Evolutionary conservation across 1,284 basidiomycete species (phyloP).

Genomic region (Sphaerobolus stellatus): DNA sequence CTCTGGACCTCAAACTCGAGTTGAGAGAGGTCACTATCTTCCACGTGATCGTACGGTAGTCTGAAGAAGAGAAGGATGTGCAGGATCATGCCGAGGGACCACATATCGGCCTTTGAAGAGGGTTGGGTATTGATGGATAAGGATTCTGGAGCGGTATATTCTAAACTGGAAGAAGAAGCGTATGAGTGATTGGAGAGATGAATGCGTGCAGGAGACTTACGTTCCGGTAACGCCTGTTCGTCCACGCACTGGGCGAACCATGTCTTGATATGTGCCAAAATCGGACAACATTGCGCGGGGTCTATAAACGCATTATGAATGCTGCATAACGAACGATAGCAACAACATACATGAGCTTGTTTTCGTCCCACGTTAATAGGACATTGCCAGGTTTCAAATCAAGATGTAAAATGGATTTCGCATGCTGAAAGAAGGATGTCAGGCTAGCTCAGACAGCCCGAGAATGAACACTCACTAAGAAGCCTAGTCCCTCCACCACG

Average conservation of each 20-base stretch:
- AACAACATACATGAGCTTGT: conserved; percentile 65
- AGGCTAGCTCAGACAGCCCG: background rate
- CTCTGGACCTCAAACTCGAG: conserved; percentile 73
- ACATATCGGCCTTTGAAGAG: conserved; percentile 85
- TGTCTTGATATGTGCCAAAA: conserved; percentile 91
- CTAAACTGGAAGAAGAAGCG: conserved; percentile 49
- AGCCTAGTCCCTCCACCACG: conserved; percentile 75
- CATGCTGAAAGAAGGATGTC: conserved; percentile 54
- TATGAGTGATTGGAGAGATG: conserved; percentile 1
- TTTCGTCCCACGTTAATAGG: conserved; percentile 88
- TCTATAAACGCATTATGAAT: conserved; percentile 35
- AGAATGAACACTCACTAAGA: conserved; percentile 60
- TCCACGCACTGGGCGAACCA: conserved; percentile 64
- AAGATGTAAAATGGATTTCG: conserved; percentile 83
- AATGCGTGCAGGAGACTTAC: conserved; percentile 49
- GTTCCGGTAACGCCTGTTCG: conserved; percentile 93
- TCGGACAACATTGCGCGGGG: conserved; percentile 89
- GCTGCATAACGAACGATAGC: conserved; percentile 5
- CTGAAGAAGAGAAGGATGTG: conserved; percentile 89
- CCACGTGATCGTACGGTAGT: conserved; percentile 72
- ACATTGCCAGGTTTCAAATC: conserved; percentile 95
- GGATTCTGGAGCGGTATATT: conserved; percentile 85
- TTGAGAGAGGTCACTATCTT: conserved; percentile 48
- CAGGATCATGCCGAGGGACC: conserved; percentile 88
- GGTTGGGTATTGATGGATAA: conserved; percentile 44